Evolutionary conservation across 805 yeast species (phyloP).

Genomic region (Candida vaughaniae): DNA sequence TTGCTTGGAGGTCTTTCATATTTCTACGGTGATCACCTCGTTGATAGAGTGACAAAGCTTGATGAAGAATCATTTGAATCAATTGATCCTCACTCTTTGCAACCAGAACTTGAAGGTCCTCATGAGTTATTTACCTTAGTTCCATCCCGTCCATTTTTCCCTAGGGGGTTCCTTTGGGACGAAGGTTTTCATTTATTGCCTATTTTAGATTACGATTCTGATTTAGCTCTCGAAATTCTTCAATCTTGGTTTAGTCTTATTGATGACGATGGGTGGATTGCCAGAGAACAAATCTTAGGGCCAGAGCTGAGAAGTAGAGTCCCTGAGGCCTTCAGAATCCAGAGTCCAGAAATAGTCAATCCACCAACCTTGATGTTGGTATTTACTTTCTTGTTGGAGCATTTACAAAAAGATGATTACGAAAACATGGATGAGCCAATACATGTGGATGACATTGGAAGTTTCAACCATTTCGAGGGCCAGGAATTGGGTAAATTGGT

Average conservation of each 20-base stretch:
- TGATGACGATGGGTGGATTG: constrained; percentile 95
- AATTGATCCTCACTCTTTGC: constrained; percentile 29
- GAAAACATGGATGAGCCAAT: constrained; percentile 32
- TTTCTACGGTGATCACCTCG: constrained; percentile 78
- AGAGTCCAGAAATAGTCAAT: constrained; percentile 86
- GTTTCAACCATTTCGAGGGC: background rate
- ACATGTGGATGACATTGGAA: constrained; percentile 19
- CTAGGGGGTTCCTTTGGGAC: constrained; percentile 98
- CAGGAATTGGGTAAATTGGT: constrained; percentile 48
- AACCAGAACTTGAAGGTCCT: constrained; percentile 73
- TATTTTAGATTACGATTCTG: constrained; percentile 77
- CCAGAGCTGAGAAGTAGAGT: constrained; percentile 86
- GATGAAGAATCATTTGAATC: constrained; percentile 70
- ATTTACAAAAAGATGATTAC: constrained; percentile 14
- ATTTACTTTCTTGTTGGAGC: constrained; percentile 55
- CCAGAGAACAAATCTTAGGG: constrained; percentile 92
- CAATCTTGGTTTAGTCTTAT: constrained; percentile 85
- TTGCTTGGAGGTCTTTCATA: constrained; percentile 88
- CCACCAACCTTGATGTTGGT: constrained; percentile 91
- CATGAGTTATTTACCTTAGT: constrained; percentile 74
- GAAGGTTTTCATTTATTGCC: constrained; percentile 94
- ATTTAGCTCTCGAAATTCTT: constrained; percentile 73
- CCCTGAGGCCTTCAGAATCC: constrained; percentile 79
- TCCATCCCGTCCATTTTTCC: constrained; percentile 92
- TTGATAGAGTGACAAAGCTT: constrained; percentile 67